A percentile compares a stretch with the other conserved stretches of the same genome.
Evolutionary conservation across 345 rosid genomes (phyloP).

Genomic region (Eucalyptus virginea): DNA sequence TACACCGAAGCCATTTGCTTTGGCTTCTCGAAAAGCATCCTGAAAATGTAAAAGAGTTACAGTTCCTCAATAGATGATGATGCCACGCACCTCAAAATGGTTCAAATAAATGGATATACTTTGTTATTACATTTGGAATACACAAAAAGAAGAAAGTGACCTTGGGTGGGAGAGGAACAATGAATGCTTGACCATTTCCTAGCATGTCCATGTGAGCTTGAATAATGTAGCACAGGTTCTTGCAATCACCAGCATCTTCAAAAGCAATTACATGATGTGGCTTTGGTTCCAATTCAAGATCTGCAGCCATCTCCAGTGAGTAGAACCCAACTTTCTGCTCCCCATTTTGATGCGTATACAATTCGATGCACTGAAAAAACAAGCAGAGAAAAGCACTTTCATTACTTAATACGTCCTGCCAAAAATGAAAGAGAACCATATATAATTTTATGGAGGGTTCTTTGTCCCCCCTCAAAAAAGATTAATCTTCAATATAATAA

Average conservation of each 20-base stretch:
- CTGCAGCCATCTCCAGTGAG: conserved; percentile 82
- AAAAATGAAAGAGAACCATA: background rate
- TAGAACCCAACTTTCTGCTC: conserved; percentile 72
- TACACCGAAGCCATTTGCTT: conserved; percentile 69
- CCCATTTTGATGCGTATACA: conserved; percentile 49
- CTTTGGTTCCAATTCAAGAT: conserved; percentile 88
- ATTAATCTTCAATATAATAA: background rate
- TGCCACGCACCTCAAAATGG: background rate
- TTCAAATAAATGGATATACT: background rate
- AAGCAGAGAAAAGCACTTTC: background rate
- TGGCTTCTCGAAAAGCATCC: conserved; percentile 89
- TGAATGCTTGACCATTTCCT: conserved; percentile 61
- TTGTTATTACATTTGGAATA: background rate
- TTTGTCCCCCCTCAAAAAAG: background rate
- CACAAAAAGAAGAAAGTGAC: conserved; percentile 9
- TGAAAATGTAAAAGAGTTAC: background rate
- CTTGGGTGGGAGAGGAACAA: conserved; percentile 83
- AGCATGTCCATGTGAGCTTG: conserved; percentile 87
- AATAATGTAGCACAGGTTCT: conserved; percentile 63
- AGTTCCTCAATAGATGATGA: background rate
- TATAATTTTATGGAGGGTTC: background rate
- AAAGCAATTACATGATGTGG: conserved; percentile 80
- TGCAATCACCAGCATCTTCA: conserved; percentile 64
- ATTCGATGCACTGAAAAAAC: conserved; percentile 70
- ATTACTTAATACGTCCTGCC: background rate